Percentiles rank a stretch among this genome's conserved stretches.
phyloP scores from a whole-genome alignment of 805 yeast species.

The Starmerella tilneyi region DNA sequence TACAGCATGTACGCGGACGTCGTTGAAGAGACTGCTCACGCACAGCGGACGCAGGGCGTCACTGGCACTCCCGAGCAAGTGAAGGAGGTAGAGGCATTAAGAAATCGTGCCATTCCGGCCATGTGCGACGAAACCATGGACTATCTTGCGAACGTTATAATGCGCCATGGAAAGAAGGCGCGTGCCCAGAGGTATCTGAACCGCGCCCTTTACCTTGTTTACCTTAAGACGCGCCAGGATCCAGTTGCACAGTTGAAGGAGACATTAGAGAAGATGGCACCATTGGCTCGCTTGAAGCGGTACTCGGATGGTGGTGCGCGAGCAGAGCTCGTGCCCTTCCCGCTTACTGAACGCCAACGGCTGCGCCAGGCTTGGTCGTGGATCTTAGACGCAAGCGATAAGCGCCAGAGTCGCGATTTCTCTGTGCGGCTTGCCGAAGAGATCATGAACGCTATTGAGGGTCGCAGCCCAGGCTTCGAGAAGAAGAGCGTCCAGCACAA shows the following conservation, averaged over 20 bases:
- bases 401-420: conserved; percentile 68
- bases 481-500: conserved; percentile 75
- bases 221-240: conserved; percentile 60
- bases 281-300: conserved; percentile 67
- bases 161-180: conserved; percentile 85
- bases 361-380: conserved; percentile 78
- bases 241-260: conserved; percentile 69
- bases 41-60: conserved; percentile 16
- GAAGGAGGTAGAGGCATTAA: conserved; percentile 43
- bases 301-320: conserved; percentile 81
- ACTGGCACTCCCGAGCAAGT: conserved; percentile 46
- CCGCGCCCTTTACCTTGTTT: conserved; percentile 70
- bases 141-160: conserved; percentile 72
- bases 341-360: conserved; percentile 73
- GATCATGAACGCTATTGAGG: conserved; percentile 62
- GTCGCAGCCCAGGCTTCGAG: conserved; percentile 73
- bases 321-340: conserved; percentile 67
- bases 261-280: conserved; percentile 72
- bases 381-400: conserved; percentile 76
- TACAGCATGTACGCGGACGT: conserved; percentile 29
- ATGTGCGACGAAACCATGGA: conserved; percentile 60
- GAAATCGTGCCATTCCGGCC: conserved; percentile 47
- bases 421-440: conserved; percentile 89
- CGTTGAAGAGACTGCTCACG: conserved; percentile 26
- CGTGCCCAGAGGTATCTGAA: conserved; percentile 63